Base-by-base conservation (phyloP, 306 rosid species). In the Lupinus albus region DNA sequence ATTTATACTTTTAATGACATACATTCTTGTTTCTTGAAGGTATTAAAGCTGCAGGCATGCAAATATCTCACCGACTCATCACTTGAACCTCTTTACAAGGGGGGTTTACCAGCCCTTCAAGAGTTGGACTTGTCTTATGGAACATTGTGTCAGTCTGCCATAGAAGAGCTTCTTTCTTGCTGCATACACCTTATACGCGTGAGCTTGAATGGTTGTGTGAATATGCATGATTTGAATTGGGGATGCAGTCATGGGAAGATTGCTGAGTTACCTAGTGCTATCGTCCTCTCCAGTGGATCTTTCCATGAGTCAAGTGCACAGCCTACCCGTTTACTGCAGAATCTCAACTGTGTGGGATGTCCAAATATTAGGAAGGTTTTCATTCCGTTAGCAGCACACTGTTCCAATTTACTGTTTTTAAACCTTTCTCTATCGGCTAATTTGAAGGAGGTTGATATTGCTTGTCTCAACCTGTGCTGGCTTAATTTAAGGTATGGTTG, bases 161-260 rank as follows among this genome's bases (percentile, higher is more conserved):
- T 94, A 45, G 99, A 94, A 72, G 97, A 94, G 82, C 99, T 94
- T 81, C 92, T 94, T 66, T 84, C 96, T 67, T 88, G 95, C 79
- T 88, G 99, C 81, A 85, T 80, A 0, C 97, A 82, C 76, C 92
- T 94, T 20, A 94, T 92, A 10, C 99, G 82, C 66, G 87, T 94
- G 86, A 94, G 97, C 89, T 77, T 94, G 84, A 94, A 91, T 82
- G 99, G 99, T 71, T 94, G 99, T 79, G 86, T 67, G 59, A 88
- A 94, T 76, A 86, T 94, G 99, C 97, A 87, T 78, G 99, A 94
- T 71, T 87, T 94, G 67, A 88, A 88, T 70, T 94, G 99, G 99
- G 96, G 85, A 53, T 72, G 58, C 64, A 72, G 81, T 64, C 68
- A 10, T 33, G 81, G 74, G 38, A 64, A 78, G 74, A 73, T 75